Evolutionary conservation across 2,329 filamentous ascomycete species (phyloP).

Genomic region (Aureobasidium uvarum): DNA sequence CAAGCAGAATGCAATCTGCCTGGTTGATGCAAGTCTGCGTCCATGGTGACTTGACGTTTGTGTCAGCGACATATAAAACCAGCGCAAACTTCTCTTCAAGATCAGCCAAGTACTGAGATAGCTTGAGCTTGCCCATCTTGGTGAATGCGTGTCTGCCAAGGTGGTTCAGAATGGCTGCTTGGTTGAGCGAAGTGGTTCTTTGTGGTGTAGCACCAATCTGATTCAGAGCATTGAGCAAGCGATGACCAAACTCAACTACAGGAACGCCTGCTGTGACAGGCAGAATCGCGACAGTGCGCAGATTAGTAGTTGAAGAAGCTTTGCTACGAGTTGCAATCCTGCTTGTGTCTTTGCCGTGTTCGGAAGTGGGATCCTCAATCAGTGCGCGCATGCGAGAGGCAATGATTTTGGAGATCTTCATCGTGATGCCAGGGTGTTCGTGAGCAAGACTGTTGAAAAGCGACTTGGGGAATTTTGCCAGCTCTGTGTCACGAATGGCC

Average conservation of each 20-base stretch:
- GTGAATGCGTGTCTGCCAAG: conserved; percentile 95
- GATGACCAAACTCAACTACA: conserved; percentile 90
- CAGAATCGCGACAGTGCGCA: conserved; percentile 87
- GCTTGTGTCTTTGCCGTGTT: conserved; percentile 62
- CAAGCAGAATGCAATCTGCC: conserved; percentile 91
- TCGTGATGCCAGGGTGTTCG: conserved; percentile 96
- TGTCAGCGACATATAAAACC: conserved; percentile 94
- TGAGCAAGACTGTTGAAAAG: conserved; percentile 97
- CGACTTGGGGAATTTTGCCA: conserved; percentile 93
- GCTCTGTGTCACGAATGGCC: conserved; percentile 92
- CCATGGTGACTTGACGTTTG: conserved; percentile 95
- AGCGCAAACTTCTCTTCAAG: conserved; percentile 96
- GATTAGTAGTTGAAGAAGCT: conserved; percentile 81
- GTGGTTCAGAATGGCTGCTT: conserved; percentile 91
- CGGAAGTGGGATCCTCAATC: conserved; percentile 70
- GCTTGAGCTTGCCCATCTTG: conserved; percentile 92
- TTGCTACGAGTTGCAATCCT: conserved; percentile 58
- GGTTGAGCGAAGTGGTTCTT: conserved; percentile 87
- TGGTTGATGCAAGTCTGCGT: conserved; percentile 97
- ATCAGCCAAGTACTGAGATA: conserved; percentile 94
- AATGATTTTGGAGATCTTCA: conserved; percentile 98
- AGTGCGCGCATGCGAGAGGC: conserved; percentile 89
- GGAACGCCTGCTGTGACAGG: conserved; percentile 90
- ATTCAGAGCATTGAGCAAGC: conserved; percentile 78
- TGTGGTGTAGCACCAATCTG: conserved; percentile 81